Base-by-base conservation (phyloP, 2,329 filamentous ascomycete species). In the Karstenula rhodostoma region DNA sequence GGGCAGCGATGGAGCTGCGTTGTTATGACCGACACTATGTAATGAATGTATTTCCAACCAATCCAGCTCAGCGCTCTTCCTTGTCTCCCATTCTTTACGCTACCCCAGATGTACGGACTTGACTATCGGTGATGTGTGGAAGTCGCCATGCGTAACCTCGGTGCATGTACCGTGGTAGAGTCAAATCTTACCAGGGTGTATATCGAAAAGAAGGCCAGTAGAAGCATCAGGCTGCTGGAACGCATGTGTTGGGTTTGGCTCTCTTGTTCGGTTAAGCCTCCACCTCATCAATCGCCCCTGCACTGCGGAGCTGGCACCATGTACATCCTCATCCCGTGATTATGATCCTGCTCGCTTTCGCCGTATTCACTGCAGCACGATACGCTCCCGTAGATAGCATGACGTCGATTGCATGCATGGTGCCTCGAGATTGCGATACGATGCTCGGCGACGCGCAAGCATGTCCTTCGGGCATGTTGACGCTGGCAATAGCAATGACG, bases 1-100 rank as follows among this genome's bases (percentile, higher is more conserved):
- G 10, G 1, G 27, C 33, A 55, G 42, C 25, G 40, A 35, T 12
- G 42, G 52, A 35, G 42, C 25, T 35, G 52, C 29, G 33, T 43
- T 57, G 54, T 44, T 58, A 57, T 33, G 59, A 57, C 35, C 37
- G 59, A 57, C 35, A 61, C 50, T 57, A 61, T 50, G 59, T 57
- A 61, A 61, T 61, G 59, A 61, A 61, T 61, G 52, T 40, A 56
- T 60, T 49, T 52, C 49, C 25, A 44, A 32, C 19, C 23, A 22
- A 43, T 32, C 35, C 35, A 49, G n/a, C 44, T 57, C 42, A 47
- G 29, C 9, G 15, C 42, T 54, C 17, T 33, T 22, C 27, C 27
- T 35, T 12, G 4, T 35, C 27, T n/a, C 3, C 9, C 10, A 17
- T 12, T 40, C 35, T 8, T 29, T 4, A 4, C 27, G 27, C 27